Base-by-base conservation (phyloP, 352 stramenopile species). In the Globisporangium lucens region DNA sequence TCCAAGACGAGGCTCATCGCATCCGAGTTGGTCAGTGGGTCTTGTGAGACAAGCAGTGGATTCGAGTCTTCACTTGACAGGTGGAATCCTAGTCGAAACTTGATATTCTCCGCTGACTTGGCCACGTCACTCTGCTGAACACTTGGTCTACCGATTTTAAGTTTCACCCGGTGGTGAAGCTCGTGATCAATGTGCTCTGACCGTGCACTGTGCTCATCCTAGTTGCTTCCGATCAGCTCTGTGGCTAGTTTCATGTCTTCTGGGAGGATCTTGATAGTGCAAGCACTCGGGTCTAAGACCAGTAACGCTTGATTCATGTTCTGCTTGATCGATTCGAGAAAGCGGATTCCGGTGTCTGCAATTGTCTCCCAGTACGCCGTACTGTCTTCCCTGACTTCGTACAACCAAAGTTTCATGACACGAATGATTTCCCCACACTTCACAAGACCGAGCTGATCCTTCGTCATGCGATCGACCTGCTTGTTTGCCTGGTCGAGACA, bases 401-500 rank as follows among this genome's bases (percentile, higher is more conserved):
- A 41, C 15, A 83, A 24, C 82, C 80, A 89, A 3, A 36, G 15
- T 68, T 75, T 82, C 67, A 88, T 67, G n/a, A 78, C 55, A 27
- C 82, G 82, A 29, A 87, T 49, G 30, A 89, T 66, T 33, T 90
- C 79, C 33, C 76, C 75, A n/a, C 71, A 79, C 20, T 75, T 78
- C 15, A 80, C 79, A 41, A 76, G 66, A n/a, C 79, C 79, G 15
- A 87, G 72, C 20, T 82, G 68, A 38, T 86, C 78, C 5, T 62
- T 51, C 24, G 66, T 22, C 63, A 89, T 73, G 35, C 76, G 69
- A n/a, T 49, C 3, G 9, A 83, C 22, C 13, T 89, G 65, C 1
- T 24, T 20, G 12, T 79, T 38, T 20, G 80, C 78, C 83, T 89
- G n/a, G n/a, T 15, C 20, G 9, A 52, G 27, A 60, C 51, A 30